phyloP scores from a whole-genome alignment of 1,284 basidiomycete species.

The Trametes pubescens region DNA sequence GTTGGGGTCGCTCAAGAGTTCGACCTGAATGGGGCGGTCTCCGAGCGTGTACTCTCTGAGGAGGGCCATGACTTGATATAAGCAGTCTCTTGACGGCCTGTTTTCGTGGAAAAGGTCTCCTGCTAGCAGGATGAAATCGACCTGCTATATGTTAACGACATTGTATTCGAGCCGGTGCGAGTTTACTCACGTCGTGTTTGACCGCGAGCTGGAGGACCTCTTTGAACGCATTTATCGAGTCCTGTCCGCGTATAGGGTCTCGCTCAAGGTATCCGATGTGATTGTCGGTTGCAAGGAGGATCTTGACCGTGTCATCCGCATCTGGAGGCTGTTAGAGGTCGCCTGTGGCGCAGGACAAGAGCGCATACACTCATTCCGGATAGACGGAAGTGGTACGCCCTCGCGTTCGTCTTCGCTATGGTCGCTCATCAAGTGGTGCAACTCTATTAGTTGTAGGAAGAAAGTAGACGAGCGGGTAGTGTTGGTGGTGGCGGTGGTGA shows the following conservation, averaged over 20 bases:
- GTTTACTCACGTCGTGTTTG: conserved; percentile 77
- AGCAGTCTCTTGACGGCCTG: conserved; percentile 88
- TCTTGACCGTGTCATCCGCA: conserved; percentile 76
- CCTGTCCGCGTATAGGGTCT: conserved; percentile 94
- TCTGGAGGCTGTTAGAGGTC: conserved; percentile 45
- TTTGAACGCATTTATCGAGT: conserved; percentile 94
- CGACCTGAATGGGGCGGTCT: conserved; percentile 87
- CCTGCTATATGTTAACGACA: conserved; percentile 53
- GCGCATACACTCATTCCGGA: conserved; percentile 47
- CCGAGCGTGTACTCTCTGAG: conserved; percentile 92
- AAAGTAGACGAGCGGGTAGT: not conserved
- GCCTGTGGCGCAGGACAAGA: not conserved
- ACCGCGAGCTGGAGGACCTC: conserved; percentile 94
- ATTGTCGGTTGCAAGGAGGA: conserved; percentile 93
- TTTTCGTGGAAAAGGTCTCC: conserved; percentile 99
- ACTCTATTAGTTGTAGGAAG: no score
- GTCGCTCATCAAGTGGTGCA: conserved; percentile 21
- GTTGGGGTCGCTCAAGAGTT: conserved; percentile 91
- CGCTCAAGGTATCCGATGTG: conserved; percentile 96
- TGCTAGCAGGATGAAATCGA: conserved; percentile 93
- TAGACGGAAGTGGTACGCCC: conserved; percentile 35
- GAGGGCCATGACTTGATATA: conserved; percentile 90
- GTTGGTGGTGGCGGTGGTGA: not conserved
- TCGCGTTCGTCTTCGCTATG: conserved; percentile 24
- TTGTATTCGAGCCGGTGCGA: not conserved